phyloP scores from a whole-genome alignment of 495 filamentous ascomycete species.

The Lasiosphaeriaceae sp. region DNA sequence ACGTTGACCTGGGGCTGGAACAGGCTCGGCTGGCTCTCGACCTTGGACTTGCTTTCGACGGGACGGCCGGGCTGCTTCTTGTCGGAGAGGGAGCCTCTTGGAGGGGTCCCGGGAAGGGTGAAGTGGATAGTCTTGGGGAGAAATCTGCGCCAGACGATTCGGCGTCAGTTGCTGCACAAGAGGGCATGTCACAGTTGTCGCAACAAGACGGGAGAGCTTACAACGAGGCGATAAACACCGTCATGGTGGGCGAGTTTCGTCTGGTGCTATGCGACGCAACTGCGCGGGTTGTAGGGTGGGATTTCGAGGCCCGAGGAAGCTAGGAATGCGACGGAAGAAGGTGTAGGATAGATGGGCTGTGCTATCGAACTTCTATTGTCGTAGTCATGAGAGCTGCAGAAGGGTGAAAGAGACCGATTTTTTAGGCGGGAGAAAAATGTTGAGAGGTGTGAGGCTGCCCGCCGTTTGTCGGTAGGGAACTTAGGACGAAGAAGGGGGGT shows the following conservation, averaged over 20 bases:
- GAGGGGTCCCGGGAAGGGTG: constrained; percentile 39
- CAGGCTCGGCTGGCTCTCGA: constrained; percentile 40
- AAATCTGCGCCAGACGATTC: constrained; percentile 39
- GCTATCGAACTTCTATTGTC: constrained; percentile 9
- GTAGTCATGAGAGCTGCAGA: constrained; percentile 4
- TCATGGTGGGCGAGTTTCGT: constrained; percentile 53
- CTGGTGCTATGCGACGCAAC: not conserved
- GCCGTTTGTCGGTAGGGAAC: no score
- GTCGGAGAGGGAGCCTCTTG: constrained; percentile 29
- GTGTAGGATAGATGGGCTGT: not conserved
- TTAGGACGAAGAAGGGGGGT: no score
- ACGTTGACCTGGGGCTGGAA: constrained; percentile 36
- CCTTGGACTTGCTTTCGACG: constrained; percentile 16
- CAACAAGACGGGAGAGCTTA: constrained; percentile 54
- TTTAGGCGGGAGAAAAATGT: no score
- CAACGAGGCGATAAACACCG: constrained; percentile 80
- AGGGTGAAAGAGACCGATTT: no score
- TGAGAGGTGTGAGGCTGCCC: no score
- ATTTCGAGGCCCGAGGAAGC: not conserved
- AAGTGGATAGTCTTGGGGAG: constrained; percentile 90
- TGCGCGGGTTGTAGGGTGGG: not conserved
- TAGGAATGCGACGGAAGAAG: not conserved
- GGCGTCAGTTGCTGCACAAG: constrained; percentile 39
- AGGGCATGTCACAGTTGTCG: constrained; percentile 2
- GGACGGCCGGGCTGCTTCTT: constrained; percentile 21